Conservation (phyloP, 495 filamentous ascomycete genomes). For the Penicillium roqueforti region DNA sequence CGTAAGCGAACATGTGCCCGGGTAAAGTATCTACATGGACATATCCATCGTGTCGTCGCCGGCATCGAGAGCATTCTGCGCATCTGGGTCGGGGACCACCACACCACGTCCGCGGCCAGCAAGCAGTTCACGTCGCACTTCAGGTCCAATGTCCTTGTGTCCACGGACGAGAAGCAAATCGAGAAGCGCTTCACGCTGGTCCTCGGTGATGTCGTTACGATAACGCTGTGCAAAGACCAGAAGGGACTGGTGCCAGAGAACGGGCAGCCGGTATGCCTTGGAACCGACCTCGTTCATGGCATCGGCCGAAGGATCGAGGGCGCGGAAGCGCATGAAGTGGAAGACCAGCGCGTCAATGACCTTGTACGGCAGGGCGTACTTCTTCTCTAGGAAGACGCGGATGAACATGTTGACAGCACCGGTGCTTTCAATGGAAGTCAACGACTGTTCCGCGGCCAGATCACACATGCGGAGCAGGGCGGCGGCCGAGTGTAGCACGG, state of each 20-base stretch:
- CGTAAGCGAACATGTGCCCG: conserved; percentile 27
- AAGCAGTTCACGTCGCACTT: conserved; percentile 84
- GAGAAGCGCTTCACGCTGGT: conserved; percentile 85
- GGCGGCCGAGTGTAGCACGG: conserved; percentile 87
- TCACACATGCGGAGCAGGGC: conserved; percentile 90
- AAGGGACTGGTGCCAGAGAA: conserved; percentile 87
- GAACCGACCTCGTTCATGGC: conserved; percentile 42
- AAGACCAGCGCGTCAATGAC: conserved; percentile 93
- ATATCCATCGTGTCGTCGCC: conserved; percentile 92
- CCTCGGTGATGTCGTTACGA: conserved; percentile 86
- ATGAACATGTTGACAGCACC: conserved; percentile 91
- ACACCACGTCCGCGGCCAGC: conserved; percentile 86
- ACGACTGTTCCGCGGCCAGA: conserved; percentile 82
- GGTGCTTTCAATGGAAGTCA: conserved; percentile 68
- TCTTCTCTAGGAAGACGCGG: conserved; percentile 87
- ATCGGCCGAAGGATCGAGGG: conserved; percentile 46
- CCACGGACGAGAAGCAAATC: conserved; percentile 85
- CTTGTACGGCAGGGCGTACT: conserved; percentile 92
- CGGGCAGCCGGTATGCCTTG: conserved; percentile 62
- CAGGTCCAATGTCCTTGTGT: conserved; percentile 84
- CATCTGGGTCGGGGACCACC: conserved; percentile 51
- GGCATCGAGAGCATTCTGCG: conserved; percentile 53
- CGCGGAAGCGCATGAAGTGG: conserved; percentile 88
- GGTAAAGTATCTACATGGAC: conserved; percentile 34
- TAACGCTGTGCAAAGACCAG: conserved; percentile 92